Percentiles rank a stretch among this genome's conserved stretches.
phyloP scores from a whole-genome alignment of 768 basidiomycete species.

The Hydnomerulius pinastri region DNA sequence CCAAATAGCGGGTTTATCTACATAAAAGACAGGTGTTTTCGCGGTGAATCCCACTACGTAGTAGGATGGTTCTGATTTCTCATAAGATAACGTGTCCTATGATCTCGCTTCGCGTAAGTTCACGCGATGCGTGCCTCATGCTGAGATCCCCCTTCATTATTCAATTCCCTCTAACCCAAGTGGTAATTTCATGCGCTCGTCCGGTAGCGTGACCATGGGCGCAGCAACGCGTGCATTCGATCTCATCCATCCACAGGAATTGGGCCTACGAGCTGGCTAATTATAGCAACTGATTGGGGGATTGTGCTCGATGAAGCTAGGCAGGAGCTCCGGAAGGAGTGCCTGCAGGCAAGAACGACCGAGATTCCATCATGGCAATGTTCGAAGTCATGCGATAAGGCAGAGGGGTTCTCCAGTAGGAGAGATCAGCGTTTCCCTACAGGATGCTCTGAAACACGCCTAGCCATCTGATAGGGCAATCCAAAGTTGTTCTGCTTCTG shows the following conservation, averaged over 20 bases:
- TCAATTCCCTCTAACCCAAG: not conserved
- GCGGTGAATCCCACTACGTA: conserved; percentile 2
- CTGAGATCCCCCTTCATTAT: not conserved
- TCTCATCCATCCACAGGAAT: conserved; percentile 20
- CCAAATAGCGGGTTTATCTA: conserved; percentile 15
- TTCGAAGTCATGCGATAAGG: too few relatives aligned
- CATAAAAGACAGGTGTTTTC: conserved; percentile 1
- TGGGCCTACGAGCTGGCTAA: conserved; percentile 22
- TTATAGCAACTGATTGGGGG: conserved; percentile 3
- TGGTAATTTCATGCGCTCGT: not conserved
- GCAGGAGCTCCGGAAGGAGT: not conserved
- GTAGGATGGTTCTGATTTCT: too few relatives aligned
- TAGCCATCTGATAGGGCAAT: too few relatives aligned
- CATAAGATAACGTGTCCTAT: not conserved
- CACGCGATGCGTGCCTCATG: not conserved
- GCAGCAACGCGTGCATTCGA: not conserved
- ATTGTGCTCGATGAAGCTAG: conserved; percentile 10
- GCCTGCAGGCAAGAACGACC: not conserved
- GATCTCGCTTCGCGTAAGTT: not conserved
- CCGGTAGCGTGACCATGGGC: not conserved
- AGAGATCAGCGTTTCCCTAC: too few relatives aligned
- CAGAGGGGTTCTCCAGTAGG: too few relatives aligned
- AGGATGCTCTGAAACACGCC: not conserved
- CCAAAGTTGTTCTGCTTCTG: too few relatives aligned
- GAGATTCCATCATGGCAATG: too few relatives aligned